phyloP scores from a whole-genome alignment of 1,284 basidiomycete species.

The Pterula multifida region DNA sequence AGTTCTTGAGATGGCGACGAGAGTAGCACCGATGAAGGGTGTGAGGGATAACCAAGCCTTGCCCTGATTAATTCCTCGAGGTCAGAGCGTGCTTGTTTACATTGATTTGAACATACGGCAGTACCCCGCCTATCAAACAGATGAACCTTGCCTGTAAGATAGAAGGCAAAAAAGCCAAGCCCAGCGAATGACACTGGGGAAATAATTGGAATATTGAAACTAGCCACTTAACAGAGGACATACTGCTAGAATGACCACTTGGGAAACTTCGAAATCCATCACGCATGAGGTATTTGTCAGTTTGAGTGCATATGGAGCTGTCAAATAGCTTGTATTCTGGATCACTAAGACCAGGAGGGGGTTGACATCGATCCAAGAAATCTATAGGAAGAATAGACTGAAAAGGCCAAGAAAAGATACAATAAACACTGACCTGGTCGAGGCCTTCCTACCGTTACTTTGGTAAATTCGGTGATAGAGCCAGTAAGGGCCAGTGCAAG shows the following conservation, averaged over 20 bases:
- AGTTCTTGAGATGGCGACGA: constrained; percentile 86
- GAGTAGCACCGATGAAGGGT: constrained; percentile 69
- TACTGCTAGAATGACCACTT: constrained; percentile 82
- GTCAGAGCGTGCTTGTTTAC: constrained; percentile 26
- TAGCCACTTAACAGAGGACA: constrained; percentile 13
- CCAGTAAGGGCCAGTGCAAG: constrained; percentile 69
- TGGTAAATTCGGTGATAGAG: constrained; percentile 74
- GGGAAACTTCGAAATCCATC: constrained; percentile 94
- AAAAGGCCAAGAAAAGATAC: not conserved
- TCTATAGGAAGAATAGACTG: constrained; percentile 28
- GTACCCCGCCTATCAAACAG: constrained; percentile 78
- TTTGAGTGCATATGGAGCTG: constrained; percentile 71
- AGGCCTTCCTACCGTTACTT: constrained; percentile 84
- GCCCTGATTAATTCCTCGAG: constrained; percentile 27
- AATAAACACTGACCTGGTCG: constrained; percentile 45
- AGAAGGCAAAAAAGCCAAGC: constrained; percentile 81
- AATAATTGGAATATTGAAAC: not conserved
- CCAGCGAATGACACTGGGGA: constrained; percentile 80
- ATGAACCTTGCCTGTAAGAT: constrained; percentile 86
- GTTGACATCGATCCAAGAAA: constrained; percentile 76
- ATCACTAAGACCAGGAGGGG: constrained; percentile 50
- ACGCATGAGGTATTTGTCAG: constrained; percentile 40
- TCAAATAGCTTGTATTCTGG: constrained; percentile 67
- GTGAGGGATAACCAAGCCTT: constrained; percentile 78
- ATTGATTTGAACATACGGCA: too few relatives aligned